Evolutionary conservation across 78 protist genomes (phyloP).

Genomic region (Isochrysis galbana): DNA sequence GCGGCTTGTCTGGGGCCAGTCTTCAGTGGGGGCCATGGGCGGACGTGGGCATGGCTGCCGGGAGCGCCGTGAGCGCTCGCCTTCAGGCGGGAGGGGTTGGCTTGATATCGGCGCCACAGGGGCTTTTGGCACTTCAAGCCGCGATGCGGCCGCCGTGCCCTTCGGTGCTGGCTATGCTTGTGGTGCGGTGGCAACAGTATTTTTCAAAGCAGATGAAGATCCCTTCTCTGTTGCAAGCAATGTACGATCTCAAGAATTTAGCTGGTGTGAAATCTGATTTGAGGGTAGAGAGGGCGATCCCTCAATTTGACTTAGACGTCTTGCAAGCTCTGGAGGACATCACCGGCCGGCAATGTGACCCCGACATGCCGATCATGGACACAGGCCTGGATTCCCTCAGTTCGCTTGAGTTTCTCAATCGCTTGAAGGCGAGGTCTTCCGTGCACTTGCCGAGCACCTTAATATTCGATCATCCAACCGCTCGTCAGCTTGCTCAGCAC

Average conservation of each 20-base stretch:
- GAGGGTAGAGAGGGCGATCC: not conserved
- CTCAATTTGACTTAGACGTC: not conserved
- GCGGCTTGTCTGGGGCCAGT: not conserved
- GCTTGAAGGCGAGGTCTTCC: not conserved
- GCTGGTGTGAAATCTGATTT: not conserved
- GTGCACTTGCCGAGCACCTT: not conserved
- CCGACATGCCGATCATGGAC: not conserved
- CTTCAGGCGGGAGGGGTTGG: not conserved
- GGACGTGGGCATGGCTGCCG: slow-evolving; percentile 19
- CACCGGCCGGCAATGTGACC: not conserved
- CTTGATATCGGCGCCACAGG: no score
- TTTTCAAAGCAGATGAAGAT: not conserved
- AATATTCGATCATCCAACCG: not conserved
- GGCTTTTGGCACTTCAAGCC: not conserved
- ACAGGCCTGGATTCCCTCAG: not conserved
- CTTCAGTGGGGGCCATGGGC: slow-evolving; percentile 20
- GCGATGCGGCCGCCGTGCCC: not conserved
- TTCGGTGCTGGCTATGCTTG: not conserved
- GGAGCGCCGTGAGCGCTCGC: not conserved
- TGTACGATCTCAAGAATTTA: not conserved
- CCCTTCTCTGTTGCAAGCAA: not conserved
- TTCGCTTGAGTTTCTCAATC: not conserved
- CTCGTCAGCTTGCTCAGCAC: not conserved
- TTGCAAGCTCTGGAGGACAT: not conserved
- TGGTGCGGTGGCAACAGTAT: not conserved